A percentile compares a stretch with the other conserved stretches of the same genome.
Conservation (phyloP, 2,329 filamentous ascomycete genomes). For the Trichoderma polysporum region DNA sequence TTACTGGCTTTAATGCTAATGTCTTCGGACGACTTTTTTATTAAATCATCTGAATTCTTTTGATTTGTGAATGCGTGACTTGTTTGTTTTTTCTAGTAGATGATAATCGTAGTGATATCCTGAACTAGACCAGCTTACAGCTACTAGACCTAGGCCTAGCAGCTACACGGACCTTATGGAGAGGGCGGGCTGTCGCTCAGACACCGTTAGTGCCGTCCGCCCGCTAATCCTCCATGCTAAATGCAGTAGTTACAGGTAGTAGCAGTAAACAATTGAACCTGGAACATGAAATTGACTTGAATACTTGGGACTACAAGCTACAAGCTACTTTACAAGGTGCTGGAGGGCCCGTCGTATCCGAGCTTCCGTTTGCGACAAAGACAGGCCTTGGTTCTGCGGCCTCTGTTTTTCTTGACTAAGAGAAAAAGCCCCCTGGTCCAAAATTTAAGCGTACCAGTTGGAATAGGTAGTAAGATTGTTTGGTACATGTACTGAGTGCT, state of each 20-base stretch:
- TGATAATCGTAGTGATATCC: too few relatives aligned
- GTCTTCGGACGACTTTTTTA: constrained; percentile 14
- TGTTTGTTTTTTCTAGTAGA: neutral
- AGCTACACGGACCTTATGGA: neutral
- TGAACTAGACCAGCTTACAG: neutral
- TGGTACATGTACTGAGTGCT: neutral
- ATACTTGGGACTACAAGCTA: neutral
- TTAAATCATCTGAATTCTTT: neutral
- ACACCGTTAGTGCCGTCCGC: neutral
- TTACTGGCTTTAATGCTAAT: constrained; percentile 28
- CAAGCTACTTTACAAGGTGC: neutral
- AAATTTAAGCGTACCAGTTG: neutral
- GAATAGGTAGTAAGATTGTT: too few relatives aligned
- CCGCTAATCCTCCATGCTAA: neutral
- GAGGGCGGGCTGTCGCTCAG: neutral
- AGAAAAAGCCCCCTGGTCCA: constrained; percentile 7
- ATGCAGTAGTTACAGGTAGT: neutral
- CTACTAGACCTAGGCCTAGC: neutral
- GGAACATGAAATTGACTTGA: too few relatives aligned
- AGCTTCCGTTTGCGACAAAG: constrained; percentile 14
- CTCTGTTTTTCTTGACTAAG: constrained; percentile 1
- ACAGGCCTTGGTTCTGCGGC: neutral
- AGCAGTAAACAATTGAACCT: neutral
- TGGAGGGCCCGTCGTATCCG: constrained; percentile 5
- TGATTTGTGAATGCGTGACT: neutral